Evolutionary conservation across 345 rosid species (phyloP).

Genomic region (Aquilaria sinensis): DNA sequence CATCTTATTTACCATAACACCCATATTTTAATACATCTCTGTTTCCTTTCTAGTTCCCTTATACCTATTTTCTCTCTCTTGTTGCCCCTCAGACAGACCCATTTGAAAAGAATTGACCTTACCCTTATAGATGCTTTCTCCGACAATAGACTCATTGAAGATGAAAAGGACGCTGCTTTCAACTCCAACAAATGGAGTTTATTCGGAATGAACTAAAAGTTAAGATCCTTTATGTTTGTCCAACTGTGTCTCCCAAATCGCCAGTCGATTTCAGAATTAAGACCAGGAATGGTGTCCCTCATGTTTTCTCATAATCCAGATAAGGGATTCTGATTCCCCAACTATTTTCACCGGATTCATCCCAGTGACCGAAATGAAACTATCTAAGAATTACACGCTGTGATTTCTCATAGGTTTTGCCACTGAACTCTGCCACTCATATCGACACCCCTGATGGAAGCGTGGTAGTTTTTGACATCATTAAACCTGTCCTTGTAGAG

Average conservation of each 20-base stretch:
- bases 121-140: too few species aligned
- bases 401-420: slow-evolving; percentile 62
- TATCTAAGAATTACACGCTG: slow-evolving; percentile 76
- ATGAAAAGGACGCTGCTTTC: too few species aligned
- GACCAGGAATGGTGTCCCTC: slow-evolving; percentile 25
- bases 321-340: slow-evolving; percentile 25
- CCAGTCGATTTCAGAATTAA: slow-evolving; percentile 49
- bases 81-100: too few species aligned
- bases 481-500: too few species aligned
- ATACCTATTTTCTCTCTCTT: too few species aligned
- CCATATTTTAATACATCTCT: too few species aligned
- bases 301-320: slow-evolving; percentile 14
- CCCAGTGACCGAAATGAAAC: slow-evolving; percentile 53
- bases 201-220: slow-evolving; percentile 51
- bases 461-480: too few species aligned
- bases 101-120: too few species aligned
- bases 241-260: slow-evolving; percentile 19
- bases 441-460: too few species aligned
- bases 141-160: too few species aligned
- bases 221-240: slow-evolving; percentile 36
- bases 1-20: too few species aligned
- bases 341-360: slow-evolving; percentile 16
- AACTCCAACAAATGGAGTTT: slow-evolving; percentile 35
- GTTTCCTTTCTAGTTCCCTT: too few species aligned
- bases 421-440: slow-evolving; percentile 31